A percentile compares a stretch with the other conserved stretches of the same genome.
Conservation (phyloP, 2,329 filamentous ascomycete species). For the Beauveria sp. region DNA sequence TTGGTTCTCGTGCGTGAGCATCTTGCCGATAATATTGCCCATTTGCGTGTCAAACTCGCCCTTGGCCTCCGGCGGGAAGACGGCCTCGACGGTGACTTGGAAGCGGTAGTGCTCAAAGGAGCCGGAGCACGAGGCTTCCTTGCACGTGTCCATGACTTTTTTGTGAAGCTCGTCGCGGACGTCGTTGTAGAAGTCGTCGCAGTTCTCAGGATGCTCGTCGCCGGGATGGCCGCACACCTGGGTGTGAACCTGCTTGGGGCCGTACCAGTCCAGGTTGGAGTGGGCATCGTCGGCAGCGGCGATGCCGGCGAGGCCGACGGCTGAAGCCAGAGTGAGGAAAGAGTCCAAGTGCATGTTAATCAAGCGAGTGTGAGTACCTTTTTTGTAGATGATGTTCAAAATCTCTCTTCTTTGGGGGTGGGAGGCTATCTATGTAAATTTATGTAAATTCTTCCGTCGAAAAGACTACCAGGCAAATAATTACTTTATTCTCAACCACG, state of each 20-base stretch:
- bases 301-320: not conserved
- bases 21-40: constrained; percentile 11
- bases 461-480: no score
- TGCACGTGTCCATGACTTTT: constrained; percentile 12
- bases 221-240: constrained; percentile 12
- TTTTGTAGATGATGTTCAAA: not conserved
- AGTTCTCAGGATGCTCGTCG: constrained; percentile 10
- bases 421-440: not conserved
- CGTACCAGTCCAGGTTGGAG: constrained; percentile 13
- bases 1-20: constrained; percentile 12
- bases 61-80: constrained; percentile 13
- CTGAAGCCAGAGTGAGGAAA: not conserved
- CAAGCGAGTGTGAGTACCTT: no score
- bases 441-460: not conserved
- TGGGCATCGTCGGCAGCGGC: constrained; percentile 5
- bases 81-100: constrained; percentile 9
- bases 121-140: constrained; percentile 11
- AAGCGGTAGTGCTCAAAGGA: constrained; percentile 11
- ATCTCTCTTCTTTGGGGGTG: not conserved
- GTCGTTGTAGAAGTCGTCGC: constrained; percentile 12
- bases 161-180: constrained; percentile 9
- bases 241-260: constrained; percentile 8
- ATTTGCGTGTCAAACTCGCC: constrained; percentile 11
- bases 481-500: not conserved
- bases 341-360: constrained; percentile 2